Evolutionary conservation across 164 flowering plant genomes (phyloP), one percentile per base, ranked within the genome.

Genomic region (Vitis labrusca): DNA sequence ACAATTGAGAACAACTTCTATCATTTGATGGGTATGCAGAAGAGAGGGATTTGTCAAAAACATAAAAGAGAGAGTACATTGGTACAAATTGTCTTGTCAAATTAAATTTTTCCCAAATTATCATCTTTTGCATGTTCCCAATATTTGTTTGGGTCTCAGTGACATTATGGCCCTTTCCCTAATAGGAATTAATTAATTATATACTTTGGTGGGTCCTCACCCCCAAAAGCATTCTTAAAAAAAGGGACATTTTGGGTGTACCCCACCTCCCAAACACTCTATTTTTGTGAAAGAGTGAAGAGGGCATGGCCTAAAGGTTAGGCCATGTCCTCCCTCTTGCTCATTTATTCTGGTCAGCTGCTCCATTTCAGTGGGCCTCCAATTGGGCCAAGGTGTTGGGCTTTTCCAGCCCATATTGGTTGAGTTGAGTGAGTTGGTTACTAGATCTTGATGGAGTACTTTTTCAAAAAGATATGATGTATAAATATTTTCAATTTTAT

Each of bases 131-230:
- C 76, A 67, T 67, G 67, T 66, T 73, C 67, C 76, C 76, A 50
- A 73, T 61, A 73, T 19, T 37, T 49, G 65, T 37, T 29, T 66
- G 70, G 59, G 60, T 61, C 59, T 37, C 74, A 65, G 66, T 48
- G 13, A 23, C 71, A 66, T 73, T 63, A 67, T 73, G 75, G 13
- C 49, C 55, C 27, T 73, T 73, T 73, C 71, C 75, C 61, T 61
- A 52, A 37, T 10, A 29, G 71, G 71, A 66, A 73, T 14, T 37
- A 37, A 37, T 37, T 37, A 37, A 37, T 5, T 6, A 37, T 37
- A 37, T 37, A 37, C 44, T 37, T 37, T 5, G 7, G 44, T 37
- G 44, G 44, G 44, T 37, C 6, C 44, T 37, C 44, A 37, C 8
- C 44, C 44, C 6, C 44, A 32, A 32, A 32, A 32, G 0, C 44